Conservation (phyloP, 148 eudicot species). For the Vaccinium myrtillus region DNA sequence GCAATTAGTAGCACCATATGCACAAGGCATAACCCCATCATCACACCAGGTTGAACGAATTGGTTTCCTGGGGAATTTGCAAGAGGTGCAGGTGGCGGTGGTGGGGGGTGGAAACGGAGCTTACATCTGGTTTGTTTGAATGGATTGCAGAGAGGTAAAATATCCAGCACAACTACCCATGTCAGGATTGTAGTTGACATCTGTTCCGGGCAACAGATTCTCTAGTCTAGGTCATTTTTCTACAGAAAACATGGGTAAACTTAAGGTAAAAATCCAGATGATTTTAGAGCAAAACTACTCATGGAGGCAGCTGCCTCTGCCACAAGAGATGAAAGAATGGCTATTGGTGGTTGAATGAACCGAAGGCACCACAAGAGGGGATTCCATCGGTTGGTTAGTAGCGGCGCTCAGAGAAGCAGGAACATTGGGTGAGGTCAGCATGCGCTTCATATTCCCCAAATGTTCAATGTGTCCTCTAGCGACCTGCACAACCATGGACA, state of each 20-base stretch:
- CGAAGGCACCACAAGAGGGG: too few relatives aligned
- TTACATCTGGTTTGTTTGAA: slow-evolving; percentile 34
- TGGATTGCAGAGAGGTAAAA: slow-evolving; percentile 32
- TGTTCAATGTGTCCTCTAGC: too few relatives aligned
- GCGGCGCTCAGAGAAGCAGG: too few relatives aligned
- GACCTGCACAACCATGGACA: too few relatives aligned
- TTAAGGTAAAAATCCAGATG: slow-evolving; percentile 36
- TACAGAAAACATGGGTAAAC: slow-evolving; percentile 39
- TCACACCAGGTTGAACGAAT: slow-evolving; percentile 59
- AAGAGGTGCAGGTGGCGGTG: slow-evolving; percentile 37
- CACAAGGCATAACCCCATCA: too few relatives aligned
- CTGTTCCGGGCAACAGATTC: slow-evolving; percentile 29
- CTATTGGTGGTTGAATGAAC: too few relatives aligned
- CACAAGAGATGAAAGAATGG: slow-evolving; percentile 83
- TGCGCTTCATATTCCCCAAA: too few relatives aligned
- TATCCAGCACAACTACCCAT: slow-evolving; percentile 35
- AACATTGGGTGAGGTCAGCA: too few relatives aligned
- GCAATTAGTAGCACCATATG: slow-evolving; percentile 30
- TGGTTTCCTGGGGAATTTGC: slow-evolving; percentile 46
- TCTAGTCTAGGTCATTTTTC: slow-evolving; percentile 67
- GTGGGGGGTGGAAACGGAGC: slow-evolving; percentile 47
- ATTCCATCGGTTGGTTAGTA: too few relatives aligned
- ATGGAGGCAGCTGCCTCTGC: slow-evolving; percentile 86
- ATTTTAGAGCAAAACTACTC: slow-evolving; percentile 34
- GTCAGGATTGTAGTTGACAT: slow-evolving; percentile 38